A percentile compares a stretch with the other conserved stretches of the same genome.
phyloP scores from a whole-genome alignment of 306 rosid genomes.

The Trifolium repens region DNA sequence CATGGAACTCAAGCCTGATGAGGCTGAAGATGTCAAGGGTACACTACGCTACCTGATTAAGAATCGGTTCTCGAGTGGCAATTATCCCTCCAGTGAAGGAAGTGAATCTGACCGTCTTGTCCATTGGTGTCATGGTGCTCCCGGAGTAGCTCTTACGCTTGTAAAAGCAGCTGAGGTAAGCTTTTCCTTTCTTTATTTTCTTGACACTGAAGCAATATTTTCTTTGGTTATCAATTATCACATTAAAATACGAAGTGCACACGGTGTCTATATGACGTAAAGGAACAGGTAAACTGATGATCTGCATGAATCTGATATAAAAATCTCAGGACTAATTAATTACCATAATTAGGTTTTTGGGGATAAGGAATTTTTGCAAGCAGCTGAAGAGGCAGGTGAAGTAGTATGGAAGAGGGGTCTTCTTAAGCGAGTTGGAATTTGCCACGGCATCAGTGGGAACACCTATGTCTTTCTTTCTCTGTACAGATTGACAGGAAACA shows the following conservation, averaged over 20 bases:
- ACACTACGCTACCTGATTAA: slow-evolving; percentile 69
- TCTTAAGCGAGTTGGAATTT: slow-evolving; percentile 81
- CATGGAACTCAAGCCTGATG: slow-evolving; percentile 76
- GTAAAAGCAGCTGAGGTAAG: slow-evolving; percentile 77
- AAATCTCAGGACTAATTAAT: slow-evolving; percentile 9
- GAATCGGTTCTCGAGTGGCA: slow-evolving; percentile 71
- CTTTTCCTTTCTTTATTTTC: not conserved
- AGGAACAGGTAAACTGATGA: not conserved
- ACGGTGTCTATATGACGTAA: not conserved
- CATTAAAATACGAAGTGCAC: not conserved
- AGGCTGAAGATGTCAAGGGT: slow-evolving; percentile 78
- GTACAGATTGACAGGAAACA: slow-evolving; percentile 68
- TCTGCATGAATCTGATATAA: not conserved
- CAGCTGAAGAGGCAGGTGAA: slow-evolving; percentile 75
- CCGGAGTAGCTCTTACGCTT: slow-evolving; percentile 83
- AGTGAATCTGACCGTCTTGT: slow-evolving; percentile 74
- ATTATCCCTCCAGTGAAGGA: slow-evolving; percentile 89
- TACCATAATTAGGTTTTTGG: slow-evolving; percentile 62
- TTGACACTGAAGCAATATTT: slow-evolving; percentile 51
- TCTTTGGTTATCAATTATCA: slow-evolving; percentile 17
- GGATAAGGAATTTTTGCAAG: slow-evolving; percentile 66
- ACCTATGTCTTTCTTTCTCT: slow-evolving; percentile 81
- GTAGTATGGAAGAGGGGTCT: slow-evolving; percentile 82
- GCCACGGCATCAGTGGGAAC: slow-evolving; percentile 89
- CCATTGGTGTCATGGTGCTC: slow-evolving; percentile 97